phyloP scores from a whole-genome alignment of 2,329 filamentous ascomycete species.

The Cladosporium oxysporum region DNA sequence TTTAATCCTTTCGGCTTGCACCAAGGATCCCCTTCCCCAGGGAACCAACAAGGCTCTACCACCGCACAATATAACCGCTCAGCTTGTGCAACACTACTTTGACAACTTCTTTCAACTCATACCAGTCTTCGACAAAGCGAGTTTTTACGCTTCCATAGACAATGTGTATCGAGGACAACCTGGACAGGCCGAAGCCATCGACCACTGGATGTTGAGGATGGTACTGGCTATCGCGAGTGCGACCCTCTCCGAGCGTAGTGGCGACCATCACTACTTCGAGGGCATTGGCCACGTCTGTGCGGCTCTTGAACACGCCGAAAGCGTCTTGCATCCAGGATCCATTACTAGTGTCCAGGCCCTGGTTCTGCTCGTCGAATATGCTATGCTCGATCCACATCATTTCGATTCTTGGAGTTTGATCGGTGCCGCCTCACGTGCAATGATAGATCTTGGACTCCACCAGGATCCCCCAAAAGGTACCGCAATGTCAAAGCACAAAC shows the following conservation, averaged over 20 bases:
- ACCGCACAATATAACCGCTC: slow-evolving; percentile 65
- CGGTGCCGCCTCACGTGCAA: slow-evolving; percentile 82
- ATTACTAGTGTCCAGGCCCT: slow-evolving; percentile 84
- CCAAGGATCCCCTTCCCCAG: slow-evolving; percentile 70
- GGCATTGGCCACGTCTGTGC: slow-evolving; percentile 62
- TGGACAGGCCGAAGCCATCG: slow-evolving; percentile 63
- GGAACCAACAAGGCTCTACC: slow-evolving; percentile 65
- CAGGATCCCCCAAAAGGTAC: slow-evolving; percentile 80
- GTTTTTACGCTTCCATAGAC: slow-evolving; percentile 75
- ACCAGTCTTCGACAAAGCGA: slow-evolving; percentile 80
- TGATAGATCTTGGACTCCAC: slow-evolving; percentile 88
- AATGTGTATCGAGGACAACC: slow-evolving; percentile 74
- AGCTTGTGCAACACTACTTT: slow-evolving; percentile 80
- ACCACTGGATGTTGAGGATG: slow-evolving; percentile 87
- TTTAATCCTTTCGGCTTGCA: slow-evolving; percentile 79
- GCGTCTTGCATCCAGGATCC: slow-evolving; percentile 81
- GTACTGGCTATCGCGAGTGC: slow-evolving; percentile 81
- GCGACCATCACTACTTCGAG: slow-evolving; percentile 63
- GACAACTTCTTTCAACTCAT: slow-evolving; percentile 77
- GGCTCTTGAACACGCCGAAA: slow-evolving; percentile 76
- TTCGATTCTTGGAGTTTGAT: slow-evolving; percentile 95
- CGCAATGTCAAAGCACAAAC: slow-evolving; percentile 64
- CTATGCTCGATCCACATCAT: slow-evolving; percentile 84
- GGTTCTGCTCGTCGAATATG: slow-evolving; percentile 82
- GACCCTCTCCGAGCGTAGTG: slow-evolving; percentile 67